phyloP scores from a whole-genome alignment of 768 basidiomycete genomes.

The Cantharellus anzutake region DNA sequence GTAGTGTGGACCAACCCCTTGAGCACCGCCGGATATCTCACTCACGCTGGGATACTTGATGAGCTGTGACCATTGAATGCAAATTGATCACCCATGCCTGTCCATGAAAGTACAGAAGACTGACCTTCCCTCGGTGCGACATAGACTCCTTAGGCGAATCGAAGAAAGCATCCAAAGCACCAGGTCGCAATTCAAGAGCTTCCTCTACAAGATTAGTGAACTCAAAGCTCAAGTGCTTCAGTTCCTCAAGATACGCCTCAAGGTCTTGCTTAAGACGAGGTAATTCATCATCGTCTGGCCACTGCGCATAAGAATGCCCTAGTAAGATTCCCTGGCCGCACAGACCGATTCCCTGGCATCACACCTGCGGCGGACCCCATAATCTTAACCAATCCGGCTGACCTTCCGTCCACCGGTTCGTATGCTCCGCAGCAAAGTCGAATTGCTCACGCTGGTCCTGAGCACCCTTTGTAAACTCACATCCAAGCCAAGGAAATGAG shows the following conservation, averaged over 20 bases:
- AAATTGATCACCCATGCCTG: too few relatives aligned
- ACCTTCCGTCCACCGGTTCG: slow-evolving; percentile 37
- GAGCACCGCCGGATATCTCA: slow-evolving; percentile 21
- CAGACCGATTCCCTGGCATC: slow-evolving; percentile 8
- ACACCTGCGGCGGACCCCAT: slow-evolving; percentile 61
- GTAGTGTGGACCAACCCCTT: slow-evolving; percentile 75
- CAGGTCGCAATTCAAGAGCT: slow-evolving; percentile 41
- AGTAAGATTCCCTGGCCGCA: background rate
- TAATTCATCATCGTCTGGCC: slow-evolving; percentile 52
- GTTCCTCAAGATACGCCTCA: slow-evolving; percentile 38
- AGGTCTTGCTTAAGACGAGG: slow-evolving; percentile 47
- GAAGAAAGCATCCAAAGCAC: slow-evolving; percentile 46
- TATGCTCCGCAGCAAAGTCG: slow-evolving; percentile 55
- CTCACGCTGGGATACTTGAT: slow-evolving; percentile 56
- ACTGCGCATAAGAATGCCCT: slow-evolving; percentile 24
- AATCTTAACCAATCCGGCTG: slow-evolving; percentile 48
- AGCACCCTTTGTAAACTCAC: slow-evolving; percentile 55
- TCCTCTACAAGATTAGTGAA: slow-evolving; percentile 49
- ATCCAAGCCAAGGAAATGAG: slow-evolving; percentile 64
- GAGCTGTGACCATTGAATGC: slow-evolving; percentile 18
- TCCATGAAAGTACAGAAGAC: background rate
- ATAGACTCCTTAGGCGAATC: slow-evolving; percentile 32
- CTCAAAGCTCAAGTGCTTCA: slow-evolving; percentile 38
- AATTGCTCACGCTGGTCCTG: slow-evolving; percentile 65
- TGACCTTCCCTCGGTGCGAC: slow-evolving; percentile 53